Evolutionary conservation across 352 stramenopile genomes (phyloP).

Genomic region (Phytophthora nicotianae): DNA sequence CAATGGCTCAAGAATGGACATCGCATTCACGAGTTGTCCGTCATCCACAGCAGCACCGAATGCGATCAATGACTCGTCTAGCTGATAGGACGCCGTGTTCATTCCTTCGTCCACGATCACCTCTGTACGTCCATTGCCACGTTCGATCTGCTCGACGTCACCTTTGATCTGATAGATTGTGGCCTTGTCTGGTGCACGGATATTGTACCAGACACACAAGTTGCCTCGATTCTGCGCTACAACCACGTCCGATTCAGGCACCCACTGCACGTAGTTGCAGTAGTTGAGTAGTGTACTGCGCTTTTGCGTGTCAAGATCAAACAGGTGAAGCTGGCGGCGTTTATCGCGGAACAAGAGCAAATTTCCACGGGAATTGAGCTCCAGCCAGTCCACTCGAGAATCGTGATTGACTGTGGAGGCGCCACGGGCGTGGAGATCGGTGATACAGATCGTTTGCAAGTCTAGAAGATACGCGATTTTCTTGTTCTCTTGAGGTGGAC

Average conservation of each 20-base stretch:
- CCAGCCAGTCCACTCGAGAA: conserved; percentile 93
- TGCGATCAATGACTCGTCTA: conserved; percentile 94
- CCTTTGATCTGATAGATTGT: conserved; percentile 96
- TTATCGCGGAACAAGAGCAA: conserved; percentile 95
- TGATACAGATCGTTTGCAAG: conserved; percentile 92
- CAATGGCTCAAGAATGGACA: conserved; percentile 93
- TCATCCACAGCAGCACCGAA: conserved; percentile 95
- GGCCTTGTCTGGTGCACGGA: conserved; percentile 92
- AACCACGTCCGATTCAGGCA: conserved; percentile 95
- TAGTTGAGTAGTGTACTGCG: conserved; percentile 92
- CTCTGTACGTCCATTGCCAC: conserved; percentile 91
- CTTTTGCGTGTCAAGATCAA: conserved; percentile 89
- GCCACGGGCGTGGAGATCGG: conserved; percentile 77
- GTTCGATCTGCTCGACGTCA: conserved; percentile 95
- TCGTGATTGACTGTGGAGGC: conserved; percentile 93
- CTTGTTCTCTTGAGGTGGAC: conserved; percentile 82
- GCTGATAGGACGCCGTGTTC: conserved; percentile 92
- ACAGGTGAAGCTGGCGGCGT: conserved; percentile 90
- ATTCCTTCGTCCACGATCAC: conserved; percentile 96
- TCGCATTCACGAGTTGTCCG: conserved; percentile 87
- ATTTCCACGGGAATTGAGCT: conserved; percentile 92
- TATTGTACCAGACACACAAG: conserved; percentile 97
- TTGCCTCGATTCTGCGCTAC: conserved; percentile 93
- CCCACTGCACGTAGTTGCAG: conserved; percentile 97
- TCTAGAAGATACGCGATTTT: conserved; percentile 95